Conservation (phyloP, 441 rosid species). For the Jatropha multifida region DNA sequence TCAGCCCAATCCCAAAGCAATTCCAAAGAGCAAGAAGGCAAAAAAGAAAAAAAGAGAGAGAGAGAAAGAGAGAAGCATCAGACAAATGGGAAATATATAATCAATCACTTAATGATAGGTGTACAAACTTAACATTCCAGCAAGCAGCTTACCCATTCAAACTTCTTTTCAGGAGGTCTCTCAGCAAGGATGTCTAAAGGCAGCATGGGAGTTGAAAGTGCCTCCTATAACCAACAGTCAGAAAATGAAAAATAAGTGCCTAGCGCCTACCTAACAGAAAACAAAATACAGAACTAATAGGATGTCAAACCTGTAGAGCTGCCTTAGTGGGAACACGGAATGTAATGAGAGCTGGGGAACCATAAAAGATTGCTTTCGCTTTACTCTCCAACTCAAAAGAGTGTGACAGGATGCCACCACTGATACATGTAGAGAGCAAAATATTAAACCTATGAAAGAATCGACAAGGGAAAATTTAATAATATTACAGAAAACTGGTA, state of each 20-base stretch:
- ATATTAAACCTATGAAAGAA: not conserved
- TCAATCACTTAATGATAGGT: not conserved
- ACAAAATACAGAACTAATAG: not conserved
- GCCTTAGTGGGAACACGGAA: constrained; percentile 91
- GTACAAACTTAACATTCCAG: not conserved
- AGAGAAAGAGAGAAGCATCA: constrained; percentile 23
- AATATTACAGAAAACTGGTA: constrained; percentile 21
- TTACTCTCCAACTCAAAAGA: constrained; percentile 85
- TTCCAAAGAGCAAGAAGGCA: constrained; percentile 38
- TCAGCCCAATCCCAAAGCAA: constrained; percentile 29
- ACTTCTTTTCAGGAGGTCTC: constrained; percentile 63
- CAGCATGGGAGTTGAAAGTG: constrained; percentile 76
- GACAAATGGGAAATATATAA: not conserved
- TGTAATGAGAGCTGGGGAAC: constrained; percentile 81
- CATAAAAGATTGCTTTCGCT: constrained; percentile 68
- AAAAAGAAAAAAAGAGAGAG: not conserved
- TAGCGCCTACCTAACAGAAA: not conserved
- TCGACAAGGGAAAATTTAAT: not conserved
- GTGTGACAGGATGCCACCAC: constrained; percentile 82
- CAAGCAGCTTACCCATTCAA: constrained; percentile 59
- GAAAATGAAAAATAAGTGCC: constrained; percentile 4
- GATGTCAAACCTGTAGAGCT: constrained; percentile 66
- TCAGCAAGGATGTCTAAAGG: constrained; percentile 90
- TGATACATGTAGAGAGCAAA: constrained; percentile 29
- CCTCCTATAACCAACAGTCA: constrained; percentile 43